Evolutionary conservation across 1,139 yeast genomes (phyloP).

Genomic region (Diutina rugosa): DNA sequence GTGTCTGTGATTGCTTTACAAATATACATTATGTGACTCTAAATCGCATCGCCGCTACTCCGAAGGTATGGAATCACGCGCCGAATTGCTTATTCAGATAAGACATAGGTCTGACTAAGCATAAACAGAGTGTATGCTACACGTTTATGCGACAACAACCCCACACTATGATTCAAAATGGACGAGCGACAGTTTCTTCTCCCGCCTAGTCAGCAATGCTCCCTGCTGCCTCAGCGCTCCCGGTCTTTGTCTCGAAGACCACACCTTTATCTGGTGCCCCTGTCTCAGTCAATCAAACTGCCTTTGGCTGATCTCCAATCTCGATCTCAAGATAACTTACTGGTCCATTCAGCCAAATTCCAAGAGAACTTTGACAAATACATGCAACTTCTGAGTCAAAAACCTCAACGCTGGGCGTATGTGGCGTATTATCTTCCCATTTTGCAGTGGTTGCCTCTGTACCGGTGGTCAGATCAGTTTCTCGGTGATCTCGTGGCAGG

Average conservation of each 20-base stretch:
- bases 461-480: conserved; percentile 8
- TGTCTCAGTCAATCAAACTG: background rate
- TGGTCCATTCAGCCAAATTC: background rate
- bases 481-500: conserved; percentile 23
- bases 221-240: background rate
- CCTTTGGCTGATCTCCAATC: background rate
- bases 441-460: conserved; percentile 19
- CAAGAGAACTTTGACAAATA: background rate
- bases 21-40: too few relatives aligned
- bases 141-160: background rate
- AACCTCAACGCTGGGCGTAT: conserved; percentile 11
- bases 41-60: too few relatives aligned
- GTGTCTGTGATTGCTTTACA: too few relatives aligned
- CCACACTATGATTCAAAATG: background rate
- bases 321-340: background rate
- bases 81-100: background rate
- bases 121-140: background rate
- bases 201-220: background rate
- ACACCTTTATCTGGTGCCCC: background rate
- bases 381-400: conserved; percentile 3
- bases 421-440: conserved; percentile 21
- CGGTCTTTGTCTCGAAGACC: background rate
- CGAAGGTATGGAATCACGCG: background rate
- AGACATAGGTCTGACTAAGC: background rate
- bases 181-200: background rate